Evolutionary conservation across 73 alveolate genomes (phyloP).

Genomic region (Paramecium bursaria): DNA sequence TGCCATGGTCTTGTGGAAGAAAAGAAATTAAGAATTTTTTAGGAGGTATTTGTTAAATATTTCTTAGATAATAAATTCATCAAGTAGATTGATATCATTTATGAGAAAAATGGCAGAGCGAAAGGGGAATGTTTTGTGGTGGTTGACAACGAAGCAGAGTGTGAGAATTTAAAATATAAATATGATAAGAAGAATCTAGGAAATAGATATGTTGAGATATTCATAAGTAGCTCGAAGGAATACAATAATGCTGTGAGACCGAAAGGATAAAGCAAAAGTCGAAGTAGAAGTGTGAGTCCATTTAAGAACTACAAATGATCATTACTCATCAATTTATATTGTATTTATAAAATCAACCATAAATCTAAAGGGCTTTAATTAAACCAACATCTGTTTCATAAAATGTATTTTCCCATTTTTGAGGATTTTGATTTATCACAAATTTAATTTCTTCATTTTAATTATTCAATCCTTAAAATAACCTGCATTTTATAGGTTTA

Average conservation of each 20-base stretch:
- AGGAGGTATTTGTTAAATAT: neutral
- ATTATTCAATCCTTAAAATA: no score
- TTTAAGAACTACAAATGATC: no score
- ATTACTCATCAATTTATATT: no score
- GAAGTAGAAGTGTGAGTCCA: constrained; percentile 12
- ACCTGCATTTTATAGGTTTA: no score
- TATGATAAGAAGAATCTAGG: constrained; percentile 18
- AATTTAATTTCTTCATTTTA: no score
- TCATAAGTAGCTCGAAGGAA: neutral
- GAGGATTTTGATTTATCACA: no score
- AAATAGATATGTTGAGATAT: constrained; percentile 17
- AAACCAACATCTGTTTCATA: no score
- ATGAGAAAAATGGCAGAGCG: constrained; percentile 27
- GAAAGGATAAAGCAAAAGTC: neutral
- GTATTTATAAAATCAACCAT: no score
- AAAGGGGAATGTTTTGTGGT: constrained; percentile 52
- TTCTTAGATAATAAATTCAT: constrained; percentile 22
- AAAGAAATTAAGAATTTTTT: constrained; percentile 20
- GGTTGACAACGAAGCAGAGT: neutral
- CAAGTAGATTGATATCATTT: neutral
- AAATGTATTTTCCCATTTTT: no score
- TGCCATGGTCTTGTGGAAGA: constrained; percentile 28
- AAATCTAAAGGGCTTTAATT: no score
- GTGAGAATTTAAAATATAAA: constrained; percentile 25
- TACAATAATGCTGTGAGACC: neutral